A percentile compares a stretch with the other conserved stretches of the same genome.
These are phyloP conservation scores for Calonectria pseudoreteaudii DNA, from an alignment of 2,329 filamentous ascomycete genomes.

Conservation along the genomic window DNA sequence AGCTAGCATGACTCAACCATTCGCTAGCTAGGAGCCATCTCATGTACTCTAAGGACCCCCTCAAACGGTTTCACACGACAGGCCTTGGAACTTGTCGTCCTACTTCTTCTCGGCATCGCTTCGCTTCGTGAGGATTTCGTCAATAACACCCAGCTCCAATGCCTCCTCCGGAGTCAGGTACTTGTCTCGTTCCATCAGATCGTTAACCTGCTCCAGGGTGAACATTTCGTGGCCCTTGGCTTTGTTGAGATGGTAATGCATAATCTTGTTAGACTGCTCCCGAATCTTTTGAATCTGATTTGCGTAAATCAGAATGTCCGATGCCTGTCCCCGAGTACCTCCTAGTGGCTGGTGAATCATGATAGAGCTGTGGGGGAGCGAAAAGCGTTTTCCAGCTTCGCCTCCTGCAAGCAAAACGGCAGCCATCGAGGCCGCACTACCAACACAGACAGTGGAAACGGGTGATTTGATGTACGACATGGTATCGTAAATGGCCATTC, in stretches of 20 bases:
- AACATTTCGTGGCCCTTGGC: slow-evolving; percentile 80
- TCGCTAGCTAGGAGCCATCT: neutral
- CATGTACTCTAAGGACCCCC: neutral
- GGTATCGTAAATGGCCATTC: slow-evolving; percentile 95
- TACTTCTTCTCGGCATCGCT: slow-evolving; percentile 54
- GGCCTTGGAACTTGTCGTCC: slow-evolving; percentile 28
- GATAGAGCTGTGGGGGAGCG: slow-evolving; percentile 91
- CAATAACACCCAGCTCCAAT: slow-evolving; percentile 88
- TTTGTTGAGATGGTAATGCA: slow-evolving; percentile 85
- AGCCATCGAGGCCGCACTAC: slow-evolving; percentile 95
- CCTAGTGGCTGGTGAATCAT: slow-evolving; percentile 98
- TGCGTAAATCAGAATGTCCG: slow-evolving; percentile 95
- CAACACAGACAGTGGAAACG: slow-evolving; percentile 94
- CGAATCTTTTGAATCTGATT: slow-evolving; percentile 94
- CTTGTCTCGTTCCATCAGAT: slow-evolving; percentile 96
- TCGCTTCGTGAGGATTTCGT: slow-evolving; percentile 83
- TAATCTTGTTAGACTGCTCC: slow-evolving; percentile 89
- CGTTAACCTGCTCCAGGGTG: slow-evolving; percentile 85
- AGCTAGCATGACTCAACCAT: neutral
- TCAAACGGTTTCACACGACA: slow-evolving; percentile 7
- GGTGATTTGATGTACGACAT: slow-evolving; percentile 97
- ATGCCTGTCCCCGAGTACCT: slow-evolving; percentile 72
- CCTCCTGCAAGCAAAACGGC: slow-evolving; percentile 89
- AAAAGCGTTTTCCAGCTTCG: slow-evolving; percentile 84
- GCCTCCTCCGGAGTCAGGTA: slow-evolving; percentile 93